phyloP scores from a whole-genome alignment of 2,329 filamentous ascomycete species.

The Fusarium haematococcum region DNA sequence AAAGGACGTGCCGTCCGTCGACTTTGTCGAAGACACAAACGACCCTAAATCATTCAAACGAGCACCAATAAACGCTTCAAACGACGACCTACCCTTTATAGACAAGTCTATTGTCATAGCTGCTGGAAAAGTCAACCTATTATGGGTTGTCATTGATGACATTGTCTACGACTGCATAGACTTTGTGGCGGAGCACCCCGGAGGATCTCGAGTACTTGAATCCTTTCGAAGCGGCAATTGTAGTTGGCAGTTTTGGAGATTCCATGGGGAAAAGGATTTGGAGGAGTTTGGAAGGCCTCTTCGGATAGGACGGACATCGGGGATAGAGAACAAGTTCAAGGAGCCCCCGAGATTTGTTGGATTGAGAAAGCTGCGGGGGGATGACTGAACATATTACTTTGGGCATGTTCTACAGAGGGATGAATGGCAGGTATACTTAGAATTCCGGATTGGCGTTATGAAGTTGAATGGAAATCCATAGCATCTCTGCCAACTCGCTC shows the following conservation, averaged over 20 bases:
- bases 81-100: background rate
- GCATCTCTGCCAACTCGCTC: too few relatives aligned
- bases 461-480: too few relatives aligned
- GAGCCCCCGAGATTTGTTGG: background rate
- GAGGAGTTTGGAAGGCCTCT: constrained; percentile 1
- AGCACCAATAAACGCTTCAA: too few relatives aligned
- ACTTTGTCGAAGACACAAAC: background rate
- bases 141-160: background rate
- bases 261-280: constrained; percentile 12
- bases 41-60: background rate
- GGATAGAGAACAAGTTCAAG: background rate
- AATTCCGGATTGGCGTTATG: too few relatives aligned
- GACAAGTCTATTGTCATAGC: background rate
- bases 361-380: background rate
- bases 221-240: constrained; percentile 6
- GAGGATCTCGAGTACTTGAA: background rate
- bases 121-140: too few relatives aligned
- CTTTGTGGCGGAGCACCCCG: background rate
- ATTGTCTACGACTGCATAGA: background rate
- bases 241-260: constrained; percentile 25
- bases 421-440: too few relatives aligned
- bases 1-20: background rate
- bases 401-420: too few relatives aligned
- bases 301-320: constrained; percentile 9
- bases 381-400: background rate